phyloP scores from a whole-genome alignment of 139 green algal species.

The Microglena sp. region DNA sequence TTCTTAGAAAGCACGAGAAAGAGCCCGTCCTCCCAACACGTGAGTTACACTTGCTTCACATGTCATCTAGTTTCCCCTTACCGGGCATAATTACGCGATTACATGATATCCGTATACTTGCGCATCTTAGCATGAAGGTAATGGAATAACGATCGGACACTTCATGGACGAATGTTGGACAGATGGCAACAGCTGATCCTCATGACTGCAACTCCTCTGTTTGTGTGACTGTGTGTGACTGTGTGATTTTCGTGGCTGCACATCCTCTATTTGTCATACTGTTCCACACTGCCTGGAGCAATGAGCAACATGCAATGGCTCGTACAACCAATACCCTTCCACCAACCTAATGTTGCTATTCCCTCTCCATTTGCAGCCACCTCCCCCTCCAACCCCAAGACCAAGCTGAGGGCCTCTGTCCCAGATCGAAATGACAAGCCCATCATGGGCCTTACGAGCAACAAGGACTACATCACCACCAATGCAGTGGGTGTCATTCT shows the following conservation, averaged over 20 bases:
- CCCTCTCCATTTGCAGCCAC: not conserved
- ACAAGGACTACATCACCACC: conserved; percentile 70
- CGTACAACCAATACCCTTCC: not conserved
- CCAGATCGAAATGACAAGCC: conserved; percentile 44
- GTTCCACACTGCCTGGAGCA: not conserved
- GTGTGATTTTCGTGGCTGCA: not conserved
- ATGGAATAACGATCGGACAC: not conserved
- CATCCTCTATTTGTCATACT: not conserved
- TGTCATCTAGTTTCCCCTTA: not conserved
- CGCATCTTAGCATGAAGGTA: not conserved
- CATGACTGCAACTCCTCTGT: not conserved
- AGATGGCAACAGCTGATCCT: not conserved
- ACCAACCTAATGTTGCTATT: not conserved
- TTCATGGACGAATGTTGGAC: not conserved
- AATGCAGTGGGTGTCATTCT: conserved; percentile 69
- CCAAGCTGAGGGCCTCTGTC: not conserved
- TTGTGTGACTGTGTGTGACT: not conserved
- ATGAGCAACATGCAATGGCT: not conserved
- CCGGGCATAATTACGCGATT: not conserved
- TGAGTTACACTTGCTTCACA: conserved; percentile 27
- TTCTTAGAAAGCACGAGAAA: conserved; percentile 45
- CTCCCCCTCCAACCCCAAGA: conserved; percentile 1
- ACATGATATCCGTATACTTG: not conserved
- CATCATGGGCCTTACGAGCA: conserved; percentile 51
- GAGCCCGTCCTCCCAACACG: conserved; percentile 54